A percentile compares a stretch with the other conserved stretches of the same genome.
Evolutionary conservation across 805 yeast species (phyloP).

Genomic region (Geotrichum ghanense): DNA sequence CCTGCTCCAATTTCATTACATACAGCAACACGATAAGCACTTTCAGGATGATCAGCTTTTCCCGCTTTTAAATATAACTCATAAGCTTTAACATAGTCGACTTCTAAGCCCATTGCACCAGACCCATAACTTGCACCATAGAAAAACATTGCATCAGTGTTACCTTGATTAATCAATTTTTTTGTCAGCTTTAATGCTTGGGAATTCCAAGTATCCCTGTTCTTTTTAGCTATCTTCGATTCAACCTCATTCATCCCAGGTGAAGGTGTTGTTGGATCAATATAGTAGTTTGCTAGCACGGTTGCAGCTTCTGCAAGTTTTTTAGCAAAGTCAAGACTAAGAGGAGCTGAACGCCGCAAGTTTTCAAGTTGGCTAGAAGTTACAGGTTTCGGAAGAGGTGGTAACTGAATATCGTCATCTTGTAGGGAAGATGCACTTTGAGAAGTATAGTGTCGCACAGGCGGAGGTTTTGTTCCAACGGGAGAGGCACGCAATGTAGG

Average conservation of each 20-base stretch:
- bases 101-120: constrained; percentile 37
- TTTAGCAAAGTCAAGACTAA: constrained; percentile 46
- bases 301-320: constrained; percentile 38
- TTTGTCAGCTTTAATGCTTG: constrained; percentile 52
- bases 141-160: constrained; percentile 46
- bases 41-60: constrained; percentile 42
- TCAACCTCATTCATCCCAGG: constrained; percentile 33
- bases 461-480: constrained; percentile 5
- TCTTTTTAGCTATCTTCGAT: constrained; percentile 36
- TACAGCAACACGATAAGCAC: constrained; percentile 59
- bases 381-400: constrained; percentile 10
- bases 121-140: constrained; percentile 50
- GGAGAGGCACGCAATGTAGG: too few species aligned
- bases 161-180: constrained; percentile 34
- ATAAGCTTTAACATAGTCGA: constrained; percentile 50
- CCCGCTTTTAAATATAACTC: constrained; percentile 52
- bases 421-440: background rate
- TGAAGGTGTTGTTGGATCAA: constrained; percentile 33
- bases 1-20: constrained; percentile 61
- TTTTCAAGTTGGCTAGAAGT: constrained; percentile 23
- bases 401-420: background rate
- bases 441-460: constrained; percentile 7
- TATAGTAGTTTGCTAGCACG: constrained; percentile 21
- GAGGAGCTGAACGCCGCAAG: constrained; percentile 20
- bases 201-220: constrained; percentile 42